Evolutionary conservation across 23 red algal species (phyloP), one percentile per base, ranked within the genome.

Genomic region (Gracilariopsis chorda): DNA sequence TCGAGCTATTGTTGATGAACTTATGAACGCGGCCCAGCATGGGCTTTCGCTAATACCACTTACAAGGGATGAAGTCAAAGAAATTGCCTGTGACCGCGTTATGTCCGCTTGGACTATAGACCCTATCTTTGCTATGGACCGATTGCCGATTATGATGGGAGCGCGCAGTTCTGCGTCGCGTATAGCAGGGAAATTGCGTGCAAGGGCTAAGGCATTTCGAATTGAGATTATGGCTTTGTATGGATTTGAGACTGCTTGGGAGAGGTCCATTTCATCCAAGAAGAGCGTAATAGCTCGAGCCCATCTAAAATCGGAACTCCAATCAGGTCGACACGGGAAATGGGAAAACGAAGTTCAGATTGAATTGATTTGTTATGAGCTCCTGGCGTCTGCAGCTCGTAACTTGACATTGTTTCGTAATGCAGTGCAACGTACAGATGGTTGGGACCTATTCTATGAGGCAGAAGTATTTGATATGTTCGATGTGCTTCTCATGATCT

Each of bases 71-170:
- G 49, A 55, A n/a, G 49, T 16, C 49, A 55, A 55, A n/a, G 49
- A 14, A 14, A n/a, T n/a, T n/a, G 49, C 49, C n/a, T 55, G 49
- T n/a, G n/a, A 16, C 14, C n/a, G 16, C n/a, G 49, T 16, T 55
- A 16, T 55, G 49, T 55, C 14, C n/a, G 49, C 48, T 4, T 53
- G 48, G 10, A 41, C 76, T 7, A 57, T 80, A 28, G 76, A 80
- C 55, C 76, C 76, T 53, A 25, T 80, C 8, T 80, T 53, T 58
- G 76, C 76, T 2, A 53, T 80, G 48, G 76, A 80, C 17, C 35
- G 48, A 57, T 34, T 59, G 40, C 52, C 76, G 76, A 80, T 20
- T 3, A 48, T 39, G 5, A 57, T 80, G 5, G 39, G 28, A 24
- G 19, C 9, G 3, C 16, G 6, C 9, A 17, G 16, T 7, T n/a